phyloP scores from a whole-genome alignment of 805 yeast species.

The Lachancea dasiensis region DNA sequence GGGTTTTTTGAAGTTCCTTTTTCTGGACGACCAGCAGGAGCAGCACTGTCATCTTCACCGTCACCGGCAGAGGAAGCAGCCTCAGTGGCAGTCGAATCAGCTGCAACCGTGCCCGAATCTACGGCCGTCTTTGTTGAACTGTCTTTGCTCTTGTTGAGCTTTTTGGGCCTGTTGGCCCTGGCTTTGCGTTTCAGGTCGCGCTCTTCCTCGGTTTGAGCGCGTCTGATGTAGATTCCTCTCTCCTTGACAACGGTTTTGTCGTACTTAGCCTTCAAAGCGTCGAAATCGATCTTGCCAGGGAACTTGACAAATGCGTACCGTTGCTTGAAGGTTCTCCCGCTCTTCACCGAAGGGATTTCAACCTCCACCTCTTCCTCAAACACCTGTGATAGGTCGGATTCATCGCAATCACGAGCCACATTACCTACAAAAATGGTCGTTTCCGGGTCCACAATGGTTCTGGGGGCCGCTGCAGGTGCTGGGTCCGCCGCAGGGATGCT shows the following conservation, averaged over 20 bases:
- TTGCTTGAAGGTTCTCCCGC: slow-evolving; percentile 23
- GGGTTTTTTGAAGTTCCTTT: slow-evolving; percentile 5
- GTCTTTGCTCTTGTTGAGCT: slow-evolving; percentile 4
- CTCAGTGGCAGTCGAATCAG: slow-evolving; percentile 12
- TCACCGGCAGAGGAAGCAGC: too few species aligned
- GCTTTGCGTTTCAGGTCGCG: slow-evolving; percentile 16
- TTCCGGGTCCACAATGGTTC: slow-evolving; percentile 27
- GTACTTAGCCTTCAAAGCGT: slow-evolving; percentile 25
- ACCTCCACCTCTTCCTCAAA: slow-evolving; percentile 29
- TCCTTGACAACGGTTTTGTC: slow-evolving; percentile 28
- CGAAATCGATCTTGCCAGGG: slow-evolving; percentile 28
- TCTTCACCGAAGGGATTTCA: slow-evolving; percentile 25
- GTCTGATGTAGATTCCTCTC: slow-evolving; percentile 31
- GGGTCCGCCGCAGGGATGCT: neutral
- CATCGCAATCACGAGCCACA: slow-evolving; percentile 27
- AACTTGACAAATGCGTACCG: slow-evolving; percentile 32
- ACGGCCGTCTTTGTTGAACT: slow-evolving; percentile 5
- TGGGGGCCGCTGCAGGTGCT: neutral
- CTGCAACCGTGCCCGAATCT: slow-evolving; percentile 9
- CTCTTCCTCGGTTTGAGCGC: slow-evolving; percentile 25
- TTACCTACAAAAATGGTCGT: slow-evolving; percentile 32
- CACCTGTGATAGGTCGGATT: slow-evolving; percentile 24
- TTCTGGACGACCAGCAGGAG: too few species aligned
- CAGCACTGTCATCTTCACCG: slow-evolving; percentile 5
- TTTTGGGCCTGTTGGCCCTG: slow-evolving; percentile 13